A percentile compares a stretch with the other conserved stretches of the same genome.
These are phyloP conservation scores for Pythium brachiatum DNA, from an alignment of 352 stramenopile species.

Conservation along the genomic window DNA sequence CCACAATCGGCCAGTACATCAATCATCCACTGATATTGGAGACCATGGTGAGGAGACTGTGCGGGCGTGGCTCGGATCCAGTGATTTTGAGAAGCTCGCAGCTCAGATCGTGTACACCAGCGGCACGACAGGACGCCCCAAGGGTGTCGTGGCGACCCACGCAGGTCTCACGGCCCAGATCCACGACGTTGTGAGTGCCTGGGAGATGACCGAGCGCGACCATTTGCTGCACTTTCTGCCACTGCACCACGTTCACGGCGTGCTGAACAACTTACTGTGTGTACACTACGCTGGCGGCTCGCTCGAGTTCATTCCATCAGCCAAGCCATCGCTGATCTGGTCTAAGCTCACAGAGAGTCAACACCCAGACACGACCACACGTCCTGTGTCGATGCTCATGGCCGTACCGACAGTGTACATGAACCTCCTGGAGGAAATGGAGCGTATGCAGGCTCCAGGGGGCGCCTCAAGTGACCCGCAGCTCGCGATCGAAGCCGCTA, in stretches of 20 bases:
- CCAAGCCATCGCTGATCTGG: constrained; percentile 66
- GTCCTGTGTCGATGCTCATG: constrained; percentile 78
- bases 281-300: constrained; percentile 74
- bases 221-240: constrained; percentile 89
- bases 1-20: neutral
- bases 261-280: constrained; percentile 89
- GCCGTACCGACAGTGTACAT: constrained; percentile 92
- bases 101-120: constrained; percentile 84
- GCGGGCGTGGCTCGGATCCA: constrained; percentile 33
- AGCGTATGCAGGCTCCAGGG: constrained; percentile 26
- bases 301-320: constrained; percentile 75
- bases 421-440: constrained; percentile 77
- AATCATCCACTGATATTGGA: neutral
- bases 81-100: constrained; percentile 22
- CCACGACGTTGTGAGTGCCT: constrained; percentile 76
- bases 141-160: constrained; percentile 85
- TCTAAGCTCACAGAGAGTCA: constrained; percentile 28
- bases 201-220: constrained; percentile 75
- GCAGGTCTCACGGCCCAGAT: constrained; percentile 69
- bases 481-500: constrained; percentile 10
- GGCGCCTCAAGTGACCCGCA: constrained; percentile 20
- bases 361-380: neutral
- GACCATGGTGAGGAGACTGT: constrained; percentile 18
- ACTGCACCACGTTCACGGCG: constrained; percentile 89
- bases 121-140: constrained; percentile 77